phyloP scores from a whole-genome alignment of 2,329 filamentous ascomycete species.

The Fonsecaea monophora region DNA sequence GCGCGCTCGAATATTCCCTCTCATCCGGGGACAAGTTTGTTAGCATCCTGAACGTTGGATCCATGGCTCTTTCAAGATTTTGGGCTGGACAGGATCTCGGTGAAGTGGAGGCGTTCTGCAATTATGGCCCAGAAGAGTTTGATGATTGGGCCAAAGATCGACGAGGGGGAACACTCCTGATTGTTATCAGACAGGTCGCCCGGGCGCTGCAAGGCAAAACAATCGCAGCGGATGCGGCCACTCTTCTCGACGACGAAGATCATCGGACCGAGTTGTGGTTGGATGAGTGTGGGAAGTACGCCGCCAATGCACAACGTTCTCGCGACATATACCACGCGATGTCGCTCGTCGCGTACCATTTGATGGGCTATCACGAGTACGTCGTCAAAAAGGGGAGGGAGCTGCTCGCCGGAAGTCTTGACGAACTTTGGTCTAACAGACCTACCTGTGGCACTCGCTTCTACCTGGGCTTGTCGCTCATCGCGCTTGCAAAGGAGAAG shows the following conservation, averaged over 20 bases:
- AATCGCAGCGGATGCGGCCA: constrained; percentile 52
- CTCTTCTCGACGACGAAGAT: constrained; percentile 61
- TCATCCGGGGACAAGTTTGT: constrained; percentile 65
- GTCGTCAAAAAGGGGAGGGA: constrained; percentile 52
- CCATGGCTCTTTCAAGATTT: constrained; percentile 63
- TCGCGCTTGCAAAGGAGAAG: constrained; percentile 53
- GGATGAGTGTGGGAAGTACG: constrained; percentile 51
- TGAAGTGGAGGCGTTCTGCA: constrained; percentile 65
- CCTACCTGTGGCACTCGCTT: constrained; percentile 53
- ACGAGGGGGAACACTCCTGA: constrained; percentile 65
- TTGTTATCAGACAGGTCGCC: constrained; percentile 60
- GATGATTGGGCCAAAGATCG: constrained; percentile 64
- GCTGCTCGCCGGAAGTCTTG: constrained; percentile 50
- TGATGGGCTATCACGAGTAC: constrained; percentile 55
- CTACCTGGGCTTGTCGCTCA: constrained; percentile 53
- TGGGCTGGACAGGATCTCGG: constrained; percentile 64
- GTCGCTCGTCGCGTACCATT: constrained; percentile 54
- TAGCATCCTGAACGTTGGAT: constrained; percentile 64
- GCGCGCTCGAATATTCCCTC: constrained; percentile 63
- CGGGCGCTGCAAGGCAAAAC: constrained; percentile 70
- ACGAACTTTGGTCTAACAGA: constrained; percentile 56
- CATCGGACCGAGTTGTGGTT: constrained; percentile 61
- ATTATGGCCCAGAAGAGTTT: constrained; percentile 63
- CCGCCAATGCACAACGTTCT: constrained; percentile 59
- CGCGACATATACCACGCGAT: constrained; percentile 64